phyloP scores from a whole-genome alignment of 2,329 filamentous ascomycete species.

The Pyrenophora seminiperda region DNA sequence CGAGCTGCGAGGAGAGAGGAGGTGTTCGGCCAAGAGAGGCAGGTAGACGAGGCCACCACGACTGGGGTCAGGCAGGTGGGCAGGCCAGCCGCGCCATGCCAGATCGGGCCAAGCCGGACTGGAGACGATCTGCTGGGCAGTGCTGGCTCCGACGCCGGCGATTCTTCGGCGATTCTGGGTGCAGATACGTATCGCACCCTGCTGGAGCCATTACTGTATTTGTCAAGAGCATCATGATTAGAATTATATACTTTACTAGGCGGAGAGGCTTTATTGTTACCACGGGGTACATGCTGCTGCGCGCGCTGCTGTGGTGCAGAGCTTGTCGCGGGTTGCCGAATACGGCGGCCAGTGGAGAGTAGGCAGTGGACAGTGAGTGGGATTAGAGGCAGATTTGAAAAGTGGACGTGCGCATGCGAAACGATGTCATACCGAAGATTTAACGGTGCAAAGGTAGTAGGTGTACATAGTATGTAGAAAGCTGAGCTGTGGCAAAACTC shows the following conservation, averaged over 20 bases:
- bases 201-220: conserved; percentile 20
- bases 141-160: conserved; percentile 31
- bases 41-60: conserved; percentile 5
- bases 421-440: conserved; percentile 17
- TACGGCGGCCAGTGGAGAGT: conserved; percentile 9
- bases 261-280: neutral
- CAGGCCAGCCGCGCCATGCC: conserved; percentile 19
- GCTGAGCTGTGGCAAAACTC: too few species aligned
- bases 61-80: conserved; percentile 13
- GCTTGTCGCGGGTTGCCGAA: conserved; percentile 4
- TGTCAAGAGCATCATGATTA: conserved; percentile 23
- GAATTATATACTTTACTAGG: conserved; percentile 1
- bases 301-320: conserved; percentile 1
- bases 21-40: conserved; percentile 18
- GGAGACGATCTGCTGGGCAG: conserved; percentile 28
- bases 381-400: conserved; percentile 4
- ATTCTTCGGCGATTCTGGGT: conserved; percentile 38
- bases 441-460: neutral
- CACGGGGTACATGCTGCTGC: conserved; percentile 2
- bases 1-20: conserved; percentile 16
- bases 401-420: conserved; percentile 14
- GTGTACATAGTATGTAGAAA: too few species aligned
- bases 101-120: conserved; percentile 21
- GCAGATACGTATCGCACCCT: conserved; percentile 8
- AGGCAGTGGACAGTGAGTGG: too few species aligned